Conservation (phyloP, 2,329 filamentous ascomycete species). For the Epichloe elymi region DNA sequence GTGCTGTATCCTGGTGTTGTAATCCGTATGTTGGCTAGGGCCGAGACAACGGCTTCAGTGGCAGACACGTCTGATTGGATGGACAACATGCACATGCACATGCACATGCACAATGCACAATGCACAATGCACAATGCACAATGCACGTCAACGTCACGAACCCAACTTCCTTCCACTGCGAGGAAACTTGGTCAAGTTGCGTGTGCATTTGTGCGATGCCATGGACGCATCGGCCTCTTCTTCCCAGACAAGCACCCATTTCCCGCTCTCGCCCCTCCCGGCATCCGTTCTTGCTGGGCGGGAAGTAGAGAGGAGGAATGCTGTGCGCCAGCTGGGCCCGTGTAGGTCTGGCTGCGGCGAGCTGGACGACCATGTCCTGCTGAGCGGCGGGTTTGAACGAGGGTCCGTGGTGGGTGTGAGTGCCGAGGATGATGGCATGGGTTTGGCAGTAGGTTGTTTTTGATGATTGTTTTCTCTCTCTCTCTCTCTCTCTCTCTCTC, state of each 20-base stretch:
- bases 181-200: too few species aligned
- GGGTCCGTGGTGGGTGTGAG: slow-evolving; percentile 41
- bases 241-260: slow-evolving; percentile 34
- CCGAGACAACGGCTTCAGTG: background rate
- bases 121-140: too few species aligned
- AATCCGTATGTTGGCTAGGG: background rate
- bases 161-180: too few species aligned
- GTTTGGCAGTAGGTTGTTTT: slow-evolving; percentile 27
- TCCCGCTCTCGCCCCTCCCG: slow-evolving; percentile 29
- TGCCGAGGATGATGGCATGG: slow-evolving; percentile 36
- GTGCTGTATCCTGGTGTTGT: background rate
- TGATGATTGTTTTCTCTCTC: background rate
- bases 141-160: too few species aligned
- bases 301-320: slow-evolving; percentile 24
- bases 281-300: slow-evolving; percentile 27
- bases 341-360: slow-evolving; percentile 32
- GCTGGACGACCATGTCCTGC: slow-evolving; percentile 34
- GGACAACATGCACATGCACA: background rate
- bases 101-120: background rate
- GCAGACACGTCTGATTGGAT: background rate
- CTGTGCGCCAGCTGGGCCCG: slow-evolving; percentile 15
- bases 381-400: slow-evolving; percentile 36
- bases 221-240: slow-evolving; percentile 4
- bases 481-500: too few species aligned
- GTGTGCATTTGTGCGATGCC: background rate